Evolutionary conservation across 352 stramenopile species (phyloP), one percentile per base, ranked within the genome.

Genomic region (Phytophthora litchii): DNA sequence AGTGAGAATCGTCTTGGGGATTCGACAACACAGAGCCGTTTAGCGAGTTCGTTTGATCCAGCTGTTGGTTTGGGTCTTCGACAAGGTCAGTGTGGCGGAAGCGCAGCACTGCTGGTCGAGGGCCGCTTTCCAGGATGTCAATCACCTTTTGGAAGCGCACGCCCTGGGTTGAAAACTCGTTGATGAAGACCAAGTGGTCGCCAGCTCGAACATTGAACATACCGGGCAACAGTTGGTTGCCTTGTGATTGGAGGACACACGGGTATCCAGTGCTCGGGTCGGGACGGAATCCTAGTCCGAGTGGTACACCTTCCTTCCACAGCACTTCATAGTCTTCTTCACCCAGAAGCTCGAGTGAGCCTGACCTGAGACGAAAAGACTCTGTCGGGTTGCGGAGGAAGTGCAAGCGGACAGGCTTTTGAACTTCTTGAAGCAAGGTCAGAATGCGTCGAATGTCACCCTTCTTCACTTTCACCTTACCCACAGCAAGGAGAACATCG

Each of bases 281-380:
- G 0, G 86, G 86, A 14, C 84, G 85, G 60, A 95, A 95, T 3
- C 86, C 84, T 17, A 95, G 70, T 29, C 83, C 84, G 35, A 95
- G 83, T 4, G 86, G 83, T 10, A 93, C 83, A n/a, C 81, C 81
- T 64, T 95, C 84, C 38, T 84, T 84, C 86, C 86, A 95, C 36
- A 94, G 45, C 29, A 95, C 85, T 47, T 95, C 86, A 49, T 94
- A 95, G 42, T 95, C 86, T 63, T 95, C 81, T 74, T 92, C 84
- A 17, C 83, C 83, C 5, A 94, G 60, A 21, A 93, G 54, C 43
- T 90, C 83, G 1, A 92, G 72, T 40, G 81, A 92, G 20, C 80
- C 80, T 23, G 83, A 78, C 12, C 84, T 80, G 38, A 88, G 67
- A 3, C 77, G 72, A 58, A 89, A 91, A 8, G 78, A 91, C 31